Evolutionary conservation across 176 grass and related monocot genomes (phyloP).

Genomic region (Phragmites australis): DNA sequence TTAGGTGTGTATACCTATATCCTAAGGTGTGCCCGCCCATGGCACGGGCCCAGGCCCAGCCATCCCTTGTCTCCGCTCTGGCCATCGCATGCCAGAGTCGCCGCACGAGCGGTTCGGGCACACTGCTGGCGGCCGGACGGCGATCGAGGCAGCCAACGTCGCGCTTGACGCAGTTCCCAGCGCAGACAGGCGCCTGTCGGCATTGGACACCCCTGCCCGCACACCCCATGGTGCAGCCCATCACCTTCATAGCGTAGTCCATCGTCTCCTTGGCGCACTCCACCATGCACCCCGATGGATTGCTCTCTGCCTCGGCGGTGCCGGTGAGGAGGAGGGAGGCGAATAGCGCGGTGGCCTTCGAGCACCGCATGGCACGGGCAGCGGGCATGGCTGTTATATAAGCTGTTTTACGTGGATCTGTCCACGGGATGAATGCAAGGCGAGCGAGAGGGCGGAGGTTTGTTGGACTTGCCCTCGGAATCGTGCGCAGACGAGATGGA

Average conservation of each 20-base stretch:
- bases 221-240: conserved; percentile 24
- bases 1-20: no score
- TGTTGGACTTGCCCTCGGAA: neutral
- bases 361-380: neutral
- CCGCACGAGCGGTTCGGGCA: no score
- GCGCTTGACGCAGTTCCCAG: conserved; percentile 28
- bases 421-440: neutral
- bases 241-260: no score
- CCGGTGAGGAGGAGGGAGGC: neutral
- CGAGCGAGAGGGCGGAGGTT: neutral
- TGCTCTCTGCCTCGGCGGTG: no score
- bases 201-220: no score
- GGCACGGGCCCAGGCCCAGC: no score
- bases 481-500: neutral
- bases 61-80: no score
- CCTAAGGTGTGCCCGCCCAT: no score
- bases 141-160: conserved; percentile 19
- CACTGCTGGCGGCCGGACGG: no score
- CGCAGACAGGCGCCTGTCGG: conserved; percentile 32
- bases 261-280: conserved; percentile 10
- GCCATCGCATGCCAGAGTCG: no score
- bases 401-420: neutral
- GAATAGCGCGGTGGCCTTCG: neutral
- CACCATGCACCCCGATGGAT: conserved; percentile 28
- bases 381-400: neutral